Conservation (phyloP, 495 filamentous ascomycete species). For the Penicillium coffeae region DNA sequence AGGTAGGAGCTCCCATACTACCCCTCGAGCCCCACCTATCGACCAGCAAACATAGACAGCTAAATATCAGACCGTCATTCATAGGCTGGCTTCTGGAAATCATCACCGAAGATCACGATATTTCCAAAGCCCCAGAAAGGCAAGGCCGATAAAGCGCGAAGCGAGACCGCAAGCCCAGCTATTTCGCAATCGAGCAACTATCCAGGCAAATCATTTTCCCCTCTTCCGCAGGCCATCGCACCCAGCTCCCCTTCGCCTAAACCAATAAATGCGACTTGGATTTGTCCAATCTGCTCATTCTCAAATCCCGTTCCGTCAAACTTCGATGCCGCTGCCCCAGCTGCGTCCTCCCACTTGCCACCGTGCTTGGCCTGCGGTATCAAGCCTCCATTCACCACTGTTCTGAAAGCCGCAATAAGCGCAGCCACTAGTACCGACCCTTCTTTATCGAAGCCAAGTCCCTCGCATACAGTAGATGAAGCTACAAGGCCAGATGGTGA, state of each 20-base stretch:
- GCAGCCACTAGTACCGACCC: constrained; percentile 55
- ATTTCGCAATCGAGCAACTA: constrained; percentile 21
- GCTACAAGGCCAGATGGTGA: constrained; percentile 6
- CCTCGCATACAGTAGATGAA: constrained; percentile 11
- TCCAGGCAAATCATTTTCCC: constrained; percentile 19
- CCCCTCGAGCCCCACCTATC: constrained; percentile 1
- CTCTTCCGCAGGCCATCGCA: constrained; percentile 16
- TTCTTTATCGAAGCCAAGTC: constrained; percentile 16
- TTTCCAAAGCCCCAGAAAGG: constrained; percentile 71
- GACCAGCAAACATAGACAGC: neutral
- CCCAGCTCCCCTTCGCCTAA: constrained; percentile 26
- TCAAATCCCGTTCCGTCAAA: constrained; percentile 94
- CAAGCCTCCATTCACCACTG: constrained; percentile 74
- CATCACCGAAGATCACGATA: constrained; percentile 88
- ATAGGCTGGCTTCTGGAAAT: constrained; percentile 90
- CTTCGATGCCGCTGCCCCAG: constrained; percentile 79
- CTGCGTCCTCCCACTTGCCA: constrained; percentile 67
- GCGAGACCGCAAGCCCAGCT: constrained; percentile 32
- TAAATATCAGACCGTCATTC: neutral
- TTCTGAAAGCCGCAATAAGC: constrained; percentile 80
- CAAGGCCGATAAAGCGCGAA: constrained; percentile 31
- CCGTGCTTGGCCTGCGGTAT: constrained; percentile 94
- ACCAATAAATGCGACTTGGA: constrained; percentile 73
- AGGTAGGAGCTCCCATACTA: constrained; percentile 49
- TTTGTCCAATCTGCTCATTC: constrained; percentile 95